phyloP scores from a whole-genome alignment of 306 rosid genomes.

The Vigna reflexopilosa region DNA sequence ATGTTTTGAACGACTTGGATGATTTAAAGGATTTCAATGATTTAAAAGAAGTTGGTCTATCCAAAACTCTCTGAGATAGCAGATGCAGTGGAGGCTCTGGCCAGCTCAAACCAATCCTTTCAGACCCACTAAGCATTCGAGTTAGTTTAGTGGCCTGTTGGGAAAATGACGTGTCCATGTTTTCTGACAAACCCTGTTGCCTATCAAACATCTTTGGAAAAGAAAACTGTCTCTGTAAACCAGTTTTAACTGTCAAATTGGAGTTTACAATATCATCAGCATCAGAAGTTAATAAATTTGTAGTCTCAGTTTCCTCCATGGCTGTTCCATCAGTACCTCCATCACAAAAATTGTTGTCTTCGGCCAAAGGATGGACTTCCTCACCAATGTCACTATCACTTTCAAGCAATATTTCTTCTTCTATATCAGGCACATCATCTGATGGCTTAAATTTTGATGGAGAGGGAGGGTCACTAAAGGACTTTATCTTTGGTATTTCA shows the following conservation, averaged over 20 bases:
- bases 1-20: slow-evolving; percentile 68
- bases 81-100: slow-evolving; percentile 90
- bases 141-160: slow-evolving; percentile 63
- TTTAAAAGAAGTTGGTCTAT: slow-evolving; percentile 73
- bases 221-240: slow-evolving; percentile 58
- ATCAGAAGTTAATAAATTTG: slow-evolving; percentile 50
- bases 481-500: slow-evolving; percentile 60
- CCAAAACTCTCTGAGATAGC: slow-evolving; percentile 68
- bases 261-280: slow-evolving; percentile 48
- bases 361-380: slow-evolving; percentile 85
- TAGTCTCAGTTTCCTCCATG: slow-evolving; percentile 37
- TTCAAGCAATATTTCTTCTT: slow-evolving; percentile 82
- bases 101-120: slow-evolving; percentile 97
- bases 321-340: slow-evolving; percentile 39
- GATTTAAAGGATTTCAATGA: slow-evolving; percentile 71
- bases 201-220: slow-evolving; percentile 67
- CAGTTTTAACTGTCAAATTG: slow-evolving; percentile 41
- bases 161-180: slow-evolving; percentile 51
- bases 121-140: slow-evolving; percentile 85
- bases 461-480: slow-evolving; percentile 97
- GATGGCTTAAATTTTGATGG: slow-evolving; percentile 89
- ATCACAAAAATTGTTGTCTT: slow-evolving; percentile 53
- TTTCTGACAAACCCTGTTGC: slow-evolving; percentile 51
- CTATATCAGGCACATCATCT: slow-evolving; percentile 71
- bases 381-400: slow-evolving; percentile 90